Evolutionary conservation across 2,329 filamentous ascomycete genomes (phyloP).

Genomic region (Alternaria solani): DNA sequence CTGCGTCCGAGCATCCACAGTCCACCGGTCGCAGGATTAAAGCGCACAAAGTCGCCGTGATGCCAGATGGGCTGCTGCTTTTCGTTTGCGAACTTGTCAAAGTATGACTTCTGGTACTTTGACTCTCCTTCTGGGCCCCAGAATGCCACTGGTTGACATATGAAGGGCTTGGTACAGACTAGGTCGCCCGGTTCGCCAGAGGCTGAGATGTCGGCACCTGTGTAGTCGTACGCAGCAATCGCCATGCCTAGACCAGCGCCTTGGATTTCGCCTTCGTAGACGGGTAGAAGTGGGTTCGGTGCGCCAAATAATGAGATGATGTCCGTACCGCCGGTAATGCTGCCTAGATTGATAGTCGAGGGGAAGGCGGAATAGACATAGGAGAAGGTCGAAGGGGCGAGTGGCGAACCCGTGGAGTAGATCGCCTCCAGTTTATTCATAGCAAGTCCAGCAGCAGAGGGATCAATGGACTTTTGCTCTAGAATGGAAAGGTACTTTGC

Average conservation of each 20-base stretch:
- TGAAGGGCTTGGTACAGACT: conserved; percentile 85
- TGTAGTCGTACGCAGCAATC: conserved; percentile 59
- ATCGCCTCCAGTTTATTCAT: conserved; percentile 74
- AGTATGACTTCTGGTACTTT: conserved; percentile 88
- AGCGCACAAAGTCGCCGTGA: conserved; percentile 87
- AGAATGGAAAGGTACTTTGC: conserved; percentile 92
- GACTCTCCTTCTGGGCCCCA: conserved; percentile 75
- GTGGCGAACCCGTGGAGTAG: conserved; percentile 91
- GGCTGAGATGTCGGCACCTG: conserved; percentile 65
- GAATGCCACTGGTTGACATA: conserved; percentile 89
- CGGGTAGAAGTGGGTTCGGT: conserved; percentile 67
- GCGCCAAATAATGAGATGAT: conserved; percentile 95
- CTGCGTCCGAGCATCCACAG: conserved; percentile 91
- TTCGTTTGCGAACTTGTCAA: conserved; percentile 74
- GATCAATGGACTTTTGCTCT: conserved; percentile 71
- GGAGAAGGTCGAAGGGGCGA: conserved; percentile 90
- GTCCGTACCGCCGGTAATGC: conserved; percentile 95
- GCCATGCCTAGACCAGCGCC: conserved; percentile 60
- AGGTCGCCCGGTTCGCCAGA: conserved; percentile 82
- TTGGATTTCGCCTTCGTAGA: conserved; percentile 61
- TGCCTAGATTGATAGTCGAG: conserved; percentile 80
- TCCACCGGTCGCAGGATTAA: conserved; percentile 76
- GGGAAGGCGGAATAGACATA: conserved; percentile 90
- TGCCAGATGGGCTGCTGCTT: conserved; percentile 73
- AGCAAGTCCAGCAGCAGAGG: conserved; percentile 58